Conservation (phyloP, 225 moss, liverwort and hornwort genomes). For the Polytrichum commune region DNA sequence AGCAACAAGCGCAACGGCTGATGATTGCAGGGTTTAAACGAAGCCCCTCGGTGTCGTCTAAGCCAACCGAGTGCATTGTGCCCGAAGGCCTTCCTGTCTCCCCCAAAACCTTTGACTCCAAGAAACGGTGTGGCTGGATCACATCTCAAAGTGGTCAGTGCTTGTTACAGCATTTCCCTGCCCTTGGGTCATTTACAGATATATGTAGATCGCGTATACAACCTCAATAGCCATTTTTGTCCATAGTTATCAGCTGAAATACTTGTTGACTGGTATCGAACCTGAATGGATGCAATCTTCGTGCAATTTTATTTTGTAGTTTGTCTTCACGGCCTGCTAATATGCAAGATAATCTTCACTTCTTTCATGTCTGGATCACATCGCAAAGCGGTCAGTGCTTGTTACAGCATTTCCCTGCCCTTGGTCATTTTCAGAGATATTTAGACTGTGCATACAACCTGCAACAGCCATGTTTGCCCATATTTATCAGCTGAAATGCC, state of each 20-base stretch:
- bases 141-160: slow-evolving; percentile 79
- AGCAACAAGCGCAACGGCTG: slow-evolving; percentile 27
- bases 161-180: not conserved
- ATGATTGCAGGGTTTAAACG: slow-evolving; percentile 49
- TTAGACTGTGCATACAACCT: too few species aligned
- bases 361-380: slow-evolving; percentile 58
- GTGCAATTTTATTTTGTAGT: too few species aligned
- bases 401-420: not conserved
- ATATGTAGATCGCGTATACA: too few species aligned
- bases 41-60: slow-evolving; percentile 25
- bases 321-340: too few species aligned
- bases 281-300: not conserved
- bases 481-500: too few species aligned
- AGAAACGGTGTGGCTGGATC: slow-evolving; percentile 79
- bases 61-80: slow-evolving; percentile 29
- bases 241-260: too few species aligned
- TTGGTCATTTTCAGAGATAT: too few species aligned
- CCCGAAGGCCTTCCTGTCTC: slow-evolving; percentile 38
- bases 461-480: too few species aligned
- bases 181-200: too few species aligned
- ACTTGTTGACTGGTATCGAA: not conserved
- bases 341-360: too few species aligned
- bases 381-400: slow-evolving; percentile 67
- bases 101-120: slow-evolving; percentile 34
- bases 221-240: too few species aligned